phyloP scores from a whole-genome alignment of 176 grass and related monocot species.

The barley (Hordeum vulgare) region MorexV3_pseudomolecules_assembly NC_058521.1:604318900-604319399 shows the following conservation, averaged over 20 bases:
- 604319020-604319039: too few relatives aligned
- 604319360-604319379: constrained; percentile 63
- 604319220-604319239: constrained; percentile 66
- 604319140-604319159: not conserved
- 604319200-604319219: constrained; percentile 93
- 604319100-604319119: not conserved
- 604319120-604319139: not conserved
- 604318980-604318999: not conserved
- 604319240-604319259: constrained; percentile 74
- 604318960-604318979: not conserved
- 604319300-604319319: constrained; percentile 62
- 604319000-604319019: too few relatives aligned
- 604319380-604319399: constrained; percentile 60
- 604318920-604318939: not conserved
- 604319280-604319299: constrained; percentile 74
- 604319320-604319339: constrained; percentile 60
- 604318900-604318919: not conserved
- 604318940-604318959: not conserved
- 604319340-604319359: constrained; percentile 66
- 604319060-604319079: not conserved
- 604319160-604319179: not conserved
- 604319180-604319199: constrained; percentile 63
- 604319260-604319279: constrained; percentile 85
- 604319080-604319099: not conserved
- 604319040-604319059: not conserved